Evolutionary conservation across 441 rosid species (phyloP).

Genomic region (Euphorbia schlechtendalii): DNA sequence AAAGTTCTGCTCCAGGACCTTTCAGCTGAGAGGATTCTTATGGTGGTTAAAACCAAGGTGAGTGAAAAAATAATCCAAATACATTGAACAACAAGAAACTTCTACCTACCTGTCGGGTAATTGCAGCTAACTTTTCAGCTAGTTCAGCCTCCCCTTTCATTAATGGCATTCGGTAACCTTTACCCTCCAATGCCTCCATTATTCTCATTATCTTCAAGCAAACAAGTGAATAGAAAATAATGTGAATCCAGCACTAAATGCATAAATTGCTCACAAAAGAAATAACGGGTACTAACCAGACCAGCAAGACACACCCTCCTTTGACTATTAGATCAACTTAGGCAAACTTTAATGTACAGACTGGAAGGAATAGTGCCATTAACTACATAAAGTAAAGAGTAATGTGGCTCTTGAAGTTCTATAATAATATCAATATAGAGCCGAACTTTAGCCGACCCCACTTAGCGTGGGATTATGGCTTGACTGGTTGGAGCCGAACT

Average conservation of each 20-base stretch:
- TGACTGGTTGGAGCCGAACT: no score
- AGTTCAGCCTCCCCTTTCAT: conserved; percentile 84
- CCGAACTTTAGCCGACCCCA: no score
- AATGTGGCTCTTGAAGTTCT: background rate
- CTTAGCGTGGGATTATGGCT: no score
- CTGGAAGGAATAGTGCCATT: background rate
- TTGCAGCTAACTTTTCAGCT: conserved; percentile 73
- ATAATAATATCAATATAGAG: background rate
- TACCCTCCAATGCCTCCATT: conserved; percentile 84
- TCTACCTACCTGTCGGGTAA: conserved; percentile 78
- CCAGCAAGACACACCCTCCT: background rate
- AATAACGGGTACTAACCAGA: background rate
- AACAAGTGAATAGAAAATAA: conserved; percentile 17
- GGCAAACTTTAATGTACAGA: background rate
- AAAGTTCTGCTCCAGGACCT: conserved; percentile 97
- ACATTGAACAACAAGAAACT: background rate
- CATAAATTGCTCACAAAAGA: background rate
- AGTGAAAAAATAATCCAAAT: conserved; percentile 2
- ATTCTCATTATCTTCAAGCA: conserved; percentile 77
- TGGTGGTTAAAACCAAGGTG: conserved; percentile 18
- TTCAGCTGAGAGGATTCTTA: conserved; percentile 56
- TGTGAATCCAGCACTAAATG: conserved; percentile 3
- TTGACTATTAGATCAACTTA: background rate
- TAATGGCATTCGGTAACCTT: conserved; percentile 79
- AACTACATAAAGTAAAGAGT: background rate